Base-by-base conservation (phyloP, 768 basidiomycete species). In the Mycena olivaceomarginata region DNA sequence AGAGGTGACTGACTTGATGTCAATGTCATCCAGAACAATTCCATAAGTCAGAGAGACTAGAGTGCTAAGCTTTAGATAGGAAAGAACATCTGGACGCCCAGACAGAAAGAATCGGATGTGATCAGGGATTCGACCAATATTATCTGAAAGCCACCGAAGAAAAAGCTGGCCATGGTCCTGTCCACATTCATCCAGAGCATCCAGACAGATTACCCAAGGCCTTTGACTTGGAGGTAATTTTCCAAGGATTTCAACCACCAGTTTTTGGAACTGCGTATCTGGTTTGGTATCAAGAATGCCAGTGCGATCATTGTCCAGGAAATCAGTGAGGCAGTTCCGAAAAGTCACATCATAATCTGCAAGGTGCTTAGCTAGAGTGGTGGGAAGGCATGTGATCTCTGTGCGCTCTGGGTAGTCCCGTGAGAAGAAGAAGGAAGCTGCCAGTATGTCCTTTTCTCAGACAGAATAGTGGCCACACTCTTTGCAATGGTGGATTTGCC, bases 91-190 rank as follows among this genome's bases (percentile, higher is more conserved):
- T 10, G 67, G 67, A 13, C 67, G 48, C 16, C 67, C 67, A 40
- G 67, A 37, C 31, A 67, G 67, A 56, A 67, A 56, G 39, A 67
- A 67, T 41, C 43, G 48, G 31, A 67, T 41, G 20, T 67, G 46
- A 9, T 20, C 13, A 31, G 65, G 65, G 18, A 67, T 67, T 18
- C 20, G 22, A 18, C 2, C 20, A 45, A 67, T 67, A 18, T 5
- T 51, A 31, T 67, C 46, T 25, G 65, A 67, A 18, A 67, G 65
- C 65, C 65, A 67, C 5, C 25, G 46, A 5, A 67, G 31, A 2
- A 67, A 48, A 6, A 16, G 11, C 15, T 67, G 45, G 13, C 63
- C 63, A 45, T 9, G 41, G n/a, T 60, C 59, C 11, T 31, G 4
- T 37, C 59, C 59, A 20, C 59, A 62, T 62, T 62, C 60, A 20